Conservation (phyloP, 1,284 basidiomycete genomes). For the Moniliella sp. region DNA sequence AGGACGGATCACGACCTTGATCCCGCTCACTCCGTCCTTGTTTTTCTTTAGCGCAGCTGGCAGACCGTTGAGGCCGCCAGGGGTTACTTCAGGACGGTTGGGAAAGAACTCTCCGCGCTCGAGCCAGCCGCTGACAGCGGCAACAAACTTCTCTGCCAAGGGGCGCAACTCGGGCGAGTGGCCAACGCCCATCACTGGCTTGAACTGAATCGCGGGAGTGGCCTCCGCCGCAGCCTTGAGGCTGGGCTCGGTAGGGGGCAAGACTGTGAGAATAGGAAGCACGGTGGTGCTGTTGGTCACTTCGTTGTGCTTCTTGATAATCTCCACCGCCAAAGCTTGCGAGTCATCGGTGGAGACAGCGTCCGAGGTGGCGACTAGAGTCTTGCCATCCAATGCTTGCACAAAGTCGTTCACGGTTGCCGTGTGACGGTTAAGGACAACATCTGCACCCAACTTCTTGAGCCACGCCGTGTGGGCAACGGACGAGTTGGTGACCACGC, state of each 20-base stretch:
- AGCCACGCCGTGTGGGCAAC: constrained; percentile 8
- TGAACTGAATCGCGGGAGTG: too few species aligned
- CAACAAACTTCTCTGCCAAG: too few species aligned
- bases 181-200: too few species aligned
- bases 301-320: constrained; percentile 6
- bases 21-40: too few species aligned
- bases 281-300: neutral
- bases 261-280: constrained; percentile 3
- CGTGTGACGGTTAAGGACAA: constrained; percentile 7
- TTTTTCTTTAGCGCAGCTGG: too few species aligned
- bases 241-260: constrained; percentile 4
- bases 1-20: too few species aligned
- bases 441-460: constrained; percentile 8
- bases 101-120: too few species aligned
- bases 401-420: constrained; percentile 5
- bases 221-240: too few species aligned
- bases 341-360: constrained; percentile 10
- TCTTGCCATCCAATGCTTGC: constrained; percentile 1
- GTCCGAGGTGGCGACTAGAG: constrained; percentile 9
- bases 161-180: too few species aligned
- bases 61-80: too few species aligned
- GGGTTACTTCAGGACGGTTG: too few species aligned
- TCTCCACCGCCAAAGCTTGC: constrained; percentile 8
- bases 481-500: constrained; percentile 12
- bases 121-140: too few species aligned